A percentile compares a stretch with the other conserved stretches of the same genome.
Conservation (phyloP, 257 asterid species). For the Plantago ovata region DNA sequence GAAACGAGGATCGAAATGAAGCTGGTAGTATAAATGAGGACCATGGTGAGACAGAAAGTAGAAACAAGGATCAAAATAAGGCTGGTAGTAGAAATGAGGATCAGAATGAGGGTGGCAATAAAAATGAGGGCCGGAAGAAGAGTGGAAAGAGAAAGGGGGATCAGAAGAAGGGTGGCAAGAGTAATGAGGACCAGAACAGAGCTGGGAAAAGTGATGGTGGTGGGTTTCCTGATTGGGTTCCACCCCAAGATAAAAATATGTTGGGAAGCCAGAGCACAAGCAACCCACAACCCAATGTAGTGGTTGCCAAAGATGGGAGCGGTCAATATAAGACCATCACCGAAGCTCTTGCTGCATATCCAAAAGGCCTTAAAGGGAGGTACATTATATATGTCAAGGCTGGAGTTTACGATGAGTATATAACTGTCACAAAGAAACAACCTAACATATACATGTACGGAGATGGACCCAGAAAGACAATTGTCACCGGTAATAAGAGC, state of each 20-base stretch:
- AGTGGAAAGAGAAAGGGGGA: too few species aligned
- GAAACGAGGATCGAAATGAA: too few species aligned
- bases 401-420: constrained; percentile 34
- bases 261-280: constrained; percentile 17
- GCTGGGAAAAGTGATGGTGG: background rate
- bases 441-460: constrained; percentile 41
- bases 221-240: constrained; percentile 33
- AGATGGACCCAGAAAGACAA: constrained; percentile 36
- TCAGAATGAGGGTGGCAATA: too few species aligned
- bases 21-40: too few species aligned
- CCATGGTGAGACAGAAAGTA: too few species aligned
- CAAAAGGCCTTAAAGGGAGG: constrained; percentile 29
- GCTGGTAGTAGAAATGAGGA: too few species aligned
- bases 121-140: too few species aligned
- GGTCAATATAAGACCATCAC: constrained; percentile 28
- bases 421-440: constrained; percentile 28
- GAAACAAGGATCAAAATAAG: too few species aligned
- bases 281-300: constrained; percentile 28
- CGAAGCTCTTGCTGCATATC: constrained; percentile 34
- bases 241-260: constrained; percentile 30
- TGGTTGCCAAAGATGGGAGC: constrained; percentile 43
- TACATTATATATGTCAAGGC: constrained; percentile 37
- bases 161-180: too few species aligned
- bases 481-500: constrained; percentile 39
- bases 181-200: too few species aligned